Conservation (phyloP, 2,329 filamentous ascomycete species). For the Neonectria neomacrospora region DNA sequence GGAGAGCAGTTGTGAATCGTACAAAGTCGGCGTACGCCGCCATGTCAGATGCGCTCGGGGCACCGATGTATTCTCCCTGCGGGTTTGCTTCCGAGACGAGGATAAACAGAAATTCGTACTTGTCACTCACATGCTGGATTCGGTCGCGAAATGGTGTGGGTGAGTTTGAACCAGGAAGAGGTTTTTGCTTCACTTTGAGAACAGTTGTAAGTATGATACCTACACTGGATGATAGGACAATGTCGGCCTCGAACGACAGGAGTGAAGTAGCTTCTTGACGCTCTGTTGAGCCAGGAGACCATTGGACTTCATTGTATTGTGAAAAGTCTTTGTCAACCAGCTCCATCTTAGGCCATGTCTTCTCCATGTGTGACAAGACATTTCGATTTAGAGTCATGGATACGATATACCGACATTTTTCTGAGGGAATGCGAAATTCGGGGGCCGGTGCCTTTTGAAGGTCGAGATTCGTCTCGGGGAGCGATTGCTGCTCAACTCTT, state of each 20-base stretch:
- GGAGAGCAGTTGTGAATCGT: conserved; percentile 57
- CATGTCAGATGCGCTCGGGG: conserved; percentile 55
- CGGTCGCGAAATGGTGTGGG: conserved; percentile 64
- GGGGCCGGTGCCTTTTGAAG: conserved; percentile 31
- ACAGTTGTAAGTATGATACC: conserved; percentile 78
- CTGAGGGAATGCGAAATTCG: conserved; percentile 22
- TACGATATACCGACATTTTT: conserved; percentile 57
- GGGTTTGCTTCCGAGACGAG: conserved; percentile 69
- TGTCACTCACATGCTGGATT: conserved; percentile 61
- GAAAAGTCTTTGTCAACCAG: conserved; percentile 71
- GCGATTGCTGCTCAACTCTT: neutral
- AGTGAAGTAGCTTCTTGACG: conserved; percentile 47
- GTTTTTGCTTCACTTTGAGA: conserved; percentile 76
- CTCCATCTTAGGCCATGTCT: conserved; percentile 58
- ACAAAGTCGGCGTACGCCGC: conserved; percentile 61
- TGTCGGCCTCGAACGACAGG: conserved; percentile 72
- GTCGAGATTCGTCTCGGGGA: neutral
- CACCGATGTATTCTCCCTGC: conserved; percentile 54
- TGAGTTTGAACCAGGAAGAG: conserved; percentile 64
- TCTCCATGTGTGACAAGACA: conserved; percentile 62
- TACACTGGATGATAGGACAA: conserved; percentile 74
- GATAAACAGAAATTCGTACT: conserved; percentile 76
- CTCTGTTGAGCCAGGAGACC: conserved; percentile 46
- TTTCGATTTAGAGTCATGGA: conserved; percentile 60
- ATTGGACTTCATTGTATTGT: conserved; percentile 49